phyloP scores from a whole-genome alignment of 2,329 filamentous ascomycete genomes.

The Penicillium rolfsii region DNA sequence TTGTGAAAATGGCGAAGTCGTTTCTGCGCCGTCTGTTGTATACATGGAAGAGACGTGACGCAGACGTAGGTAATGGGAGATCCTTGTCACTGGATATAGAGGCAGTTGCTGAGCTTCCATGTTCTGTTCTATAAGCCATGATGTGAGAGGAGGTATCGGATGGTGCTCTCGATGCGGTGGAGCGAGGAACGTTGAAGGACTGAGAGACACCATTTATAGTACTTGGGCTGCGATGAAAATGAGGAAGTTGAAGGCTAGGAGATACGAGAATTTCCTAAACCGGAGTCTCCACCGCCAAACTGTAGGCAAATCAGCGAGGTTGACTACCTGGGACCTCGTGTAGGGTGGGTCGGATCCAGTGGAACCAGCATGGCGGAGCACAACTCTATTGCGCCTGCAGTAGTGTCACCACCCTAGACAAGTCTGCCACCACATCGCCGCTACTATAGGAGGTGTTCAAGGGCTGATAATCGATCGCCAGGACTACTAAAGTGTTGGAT shows the following conservation, averaged over 20 bases:
- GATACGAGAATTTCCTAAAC: neutral
- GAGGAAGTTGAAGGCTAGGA: too few relatives aligned
- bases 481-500: neutral
- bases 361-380: neutral
- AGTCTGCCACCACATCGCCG: neutral
- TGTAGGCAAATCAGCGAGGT: neutral
- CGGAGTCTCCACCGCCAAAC: too few relatives aligned
- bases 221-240: neutral
- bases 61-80: neutral
- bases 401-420: too few relatives aligned
- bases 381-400: too few relatives aligned
- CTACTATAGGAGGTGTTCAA: neutral
- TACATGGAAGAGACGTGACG: neutral
- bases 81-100: neutral
- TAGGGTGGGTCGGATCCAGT: neutral
- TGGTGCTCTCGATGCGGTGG: neutral
- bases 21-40: conserved; percentile 1
- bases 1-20: neutral
- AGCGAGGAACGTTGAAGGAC: neutral
- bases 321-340: neutral
- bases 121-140: neutral
- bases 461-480: neutral
- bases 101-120: neutral
- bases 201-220: neutral
- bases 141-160: neutral